Evolutionary conservation across 805 yeast genomes (phyloP).

Genomic region (Pichia insulana): DNA sequence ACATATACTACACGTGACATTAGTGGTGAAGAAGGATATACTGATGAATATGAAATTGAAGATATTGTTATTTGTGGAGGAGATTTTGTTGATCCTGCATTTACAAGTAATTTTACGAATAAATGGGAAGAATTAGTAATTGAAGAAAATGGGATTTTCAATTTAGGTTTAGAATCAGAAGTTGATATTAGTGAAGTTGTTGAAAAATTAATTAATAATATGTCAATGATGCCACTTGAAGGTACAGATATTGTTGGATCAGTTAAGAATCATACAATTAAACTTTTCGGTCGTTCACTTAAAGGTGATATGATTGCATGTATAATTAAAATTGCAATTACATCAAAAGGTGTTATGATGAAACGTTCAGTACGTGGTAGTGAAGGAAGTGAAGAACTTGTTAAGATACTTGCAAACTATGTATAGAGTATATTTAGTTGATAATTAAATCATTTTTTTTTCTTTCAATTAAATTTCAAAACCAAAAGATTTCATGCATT

Average conservation of each 20-base stretch:
- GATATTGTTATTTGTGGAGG: conserved; percentile 67
- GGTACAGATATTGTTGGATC: conserved; percentile 58
- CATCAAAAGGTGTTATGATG: conserved; percentile 42
- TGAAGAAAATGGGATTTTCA: conserved; percentile 60
- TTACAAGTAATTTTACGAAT: conserved; percentile 64
- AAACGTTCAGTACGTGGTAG: conserved; percentile 53
- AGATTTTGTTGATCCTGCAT: conserved; percentile 73
- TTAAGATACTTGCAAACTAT: conserved; percentile 44
- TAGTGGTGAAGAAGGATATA: conserved; percentile 77
- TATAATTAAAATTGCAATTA: conserved; percentile 39
- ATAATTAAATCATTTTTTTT: too few relatives aligned
- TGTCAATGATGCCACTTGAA: conserved; percentile 67
- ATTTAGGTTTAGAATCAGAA: conserved; percentile 38
- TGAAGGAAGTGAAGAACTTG: conserved; percentile 32
- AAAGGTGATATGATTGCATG: conserved; percentile 47
- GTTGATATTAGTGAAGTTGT: conserved; percentile 48
- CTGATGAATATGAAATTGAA: conserved; percentile 89
- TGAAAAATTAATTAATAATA: conserved; percentile 38
- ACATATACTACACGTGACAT: conserved; percentile 73
- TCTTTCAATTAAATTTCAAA: conserved; percentile 39
- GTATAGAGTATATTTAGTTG: conserved; percentile 24
- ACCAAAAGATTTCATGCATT: conserved; percentile 89
- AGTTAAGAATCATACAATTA: conserved; percentile 57
- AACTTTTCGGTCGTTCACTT: conserved; percentile 72
- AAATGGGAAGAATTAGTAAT: conserved; percentile 63